phyloP scores from a whole-genome alignment of 1,284 basidiomycete genomes.

The Ceratobasidium sp. region DNA sequence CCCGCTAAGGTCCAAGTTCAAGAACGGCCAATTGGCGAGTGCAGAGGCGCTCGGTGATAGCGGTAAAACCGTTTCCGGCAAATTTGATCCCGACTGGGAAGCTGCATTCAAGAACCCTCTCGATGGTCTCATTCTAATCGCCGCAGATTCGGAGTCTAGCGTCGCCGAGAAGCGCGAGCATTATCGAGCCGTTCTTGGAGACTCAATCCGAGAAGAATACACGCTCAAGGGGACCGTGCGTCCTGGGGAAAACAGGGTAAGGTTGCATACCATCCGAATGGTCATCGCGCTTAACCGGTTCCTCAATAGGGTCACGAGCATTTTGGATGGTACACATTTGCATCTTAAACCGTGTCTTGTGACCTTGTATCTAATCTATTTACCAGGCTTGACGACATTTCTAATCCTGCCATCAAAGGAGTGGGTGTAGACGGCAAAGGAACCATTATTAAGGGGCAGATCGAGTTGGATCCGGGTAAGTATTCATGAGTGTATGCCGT shows the following conservation, averaged over 20 bases:
- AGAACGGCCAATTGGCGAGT: neutral
- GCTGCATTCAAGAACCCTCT: neutral
- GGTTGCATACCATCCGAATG: neutral
- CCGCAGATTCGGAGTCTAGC: too few relatives aligned
- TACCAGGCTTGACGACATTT: neutral
- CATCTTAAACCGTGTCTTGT: too few relatives aligned
- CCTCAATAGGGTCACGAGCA: constrained; percentile 4
- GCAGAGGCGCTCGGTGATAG: neutral
- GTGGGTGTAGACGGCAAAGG: neutral
- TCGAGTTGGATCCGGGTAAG: neutral
- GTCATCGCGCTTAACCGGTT: neutral
- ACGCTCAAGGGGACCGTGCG: neutral
- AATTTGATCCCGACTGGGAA: neutral
- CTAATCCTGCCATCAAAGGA: constrained; percentile 3
- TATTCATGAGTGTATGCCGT: neutral
- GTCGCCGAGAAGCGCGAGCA: too few relatives aligned
- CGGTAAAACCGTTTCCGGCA: neutral
- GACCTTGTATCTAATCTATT: neutral
- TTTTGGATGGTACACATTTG: constrained; percentile 1
- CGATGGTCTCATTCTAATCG: neutral
- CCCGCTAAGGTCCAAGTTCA: neutral
- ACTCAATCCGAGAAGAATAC: too few relatives aligned
- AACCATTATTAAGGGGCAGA: neutral
- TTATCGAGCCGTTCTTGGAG: too few relatives aligned
- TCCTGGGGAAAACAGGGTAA: neutral